Base-by-base conservation (phyloP, 2,329 filamentous ascomycete genomes). In the Pleoardoris graminearum region DNA sequence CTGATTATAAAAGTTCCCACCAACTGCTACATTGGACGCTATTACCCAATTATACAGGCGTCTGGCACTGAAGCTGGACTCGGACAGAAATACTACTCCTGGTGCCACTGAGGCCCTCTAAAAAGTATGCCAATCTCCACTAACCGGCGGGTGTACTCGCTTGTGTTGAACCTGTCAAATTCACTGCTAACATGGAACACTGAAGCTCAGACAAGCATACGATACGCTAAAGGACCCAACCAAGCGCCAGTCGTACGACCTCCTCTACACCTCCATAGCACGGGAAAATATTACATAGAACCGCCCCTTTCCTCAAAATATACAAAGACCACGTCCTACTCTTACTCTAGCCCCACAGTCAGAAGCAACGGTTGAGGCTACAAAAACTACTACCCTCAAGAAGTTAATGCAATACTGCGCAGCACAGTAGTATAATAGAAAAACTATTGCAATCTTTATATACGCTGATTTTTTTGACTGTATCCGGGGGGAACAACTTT, bases 41-140 rank as follows among this genome's bases (percentile, higher is more conserved):
- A 69, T 76, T 50, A 58, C 41, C 7, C 57, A 51, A 48, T 69
- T 72, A 3, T 75, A 75, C 49, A 67, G 48, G 54, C 55, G 61
- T n/a, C 60, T 74, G 41, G 73, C 73, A 27, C 51, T 69, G 7
- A 63, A 67, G 46, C 60, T 72, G n/a, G 72, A 76, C 58, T 71
- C 71, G 3, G 72, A 75, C 53, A 54, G 63, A 7, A 74, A 72
- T 54, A 5, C 50, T 4, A 62, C 55, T 7, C 50, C 47, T 14
- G 55, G 71, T 59, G 59, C 72, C 43, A 75, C 70, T 19, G 54
- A 65, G 59, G 61, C 61, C 50, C 75, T 75, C 52, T 70, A 75
- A 63, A 36, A 50, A 39, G 73, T 74, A 64, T 48, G 67, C 63
- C 10, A 41, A 54, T 6, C 29, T 36, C 30, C 38, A 39, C 5